A percentile compares a stretch with the other conserved stretches of the same genome.
Evolutionary conservation across 208 protist species (phyloP).

Genomic region (Crithidia brevicula): DNA sequence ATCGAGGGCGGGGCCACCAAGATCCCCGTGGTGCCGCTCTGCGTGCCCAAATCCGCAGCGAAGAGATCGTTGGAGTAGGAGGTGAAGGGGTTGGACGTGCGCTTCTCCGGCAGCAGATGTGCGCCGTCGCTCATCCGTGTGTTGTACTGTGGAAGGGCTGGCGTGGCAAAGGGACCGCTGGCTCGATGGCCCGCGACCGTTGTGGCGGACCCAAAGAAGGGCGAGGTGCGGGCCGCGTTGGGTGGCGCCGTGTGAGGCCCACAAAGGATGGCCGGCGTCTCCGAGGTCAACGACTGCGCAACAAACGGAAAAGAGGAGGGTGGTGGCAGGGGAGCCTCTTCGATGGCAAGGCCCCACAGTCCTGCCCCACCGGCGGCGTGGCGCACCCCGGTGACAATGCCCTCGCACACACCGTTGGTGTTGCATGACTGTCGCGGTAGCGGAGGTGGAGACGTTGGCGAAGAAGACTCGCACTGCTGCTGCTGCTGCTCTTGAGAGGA

Average conservation of each 20-base stretch:
- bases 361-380: slow-evolving; percentile 2
- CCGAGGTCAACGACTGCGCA: neutral
- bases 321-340: too few relatives aligned
- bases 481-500: neutral
- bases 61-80: slow-evolving; percentile 3
- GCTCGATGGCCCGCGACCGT: neutral
- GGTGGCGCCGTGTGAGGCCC: neutral
- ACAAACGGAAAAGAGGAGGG: neutral
- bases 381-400: slow-evolving; percentile 8
- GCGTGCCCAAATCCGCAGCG: neutral
- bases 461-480: too few relatives aligned
- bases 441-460: neutral
- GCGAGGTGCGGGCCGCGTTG: neutral
- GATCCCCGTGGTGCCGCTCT: neutral
- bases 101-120: neutral
- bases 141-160: slow-evolving; percentile 3
- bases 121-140: neutral
- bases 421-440: neutral
- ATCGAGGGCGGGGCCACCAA: neutral
- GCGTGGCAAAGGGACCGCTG: slow-evolving; percentile 6
- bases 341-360: neutral
- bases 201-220: neutral
- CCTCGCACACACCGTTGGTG: slow-evolving; percentile 10
- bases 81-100: slow-evolving; percentile 8
- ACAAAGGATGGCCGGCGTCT: neutral